Conservation (phyloP, 192 early-diverging fungal species). For the Entophlyctis helioformis region DNA sequence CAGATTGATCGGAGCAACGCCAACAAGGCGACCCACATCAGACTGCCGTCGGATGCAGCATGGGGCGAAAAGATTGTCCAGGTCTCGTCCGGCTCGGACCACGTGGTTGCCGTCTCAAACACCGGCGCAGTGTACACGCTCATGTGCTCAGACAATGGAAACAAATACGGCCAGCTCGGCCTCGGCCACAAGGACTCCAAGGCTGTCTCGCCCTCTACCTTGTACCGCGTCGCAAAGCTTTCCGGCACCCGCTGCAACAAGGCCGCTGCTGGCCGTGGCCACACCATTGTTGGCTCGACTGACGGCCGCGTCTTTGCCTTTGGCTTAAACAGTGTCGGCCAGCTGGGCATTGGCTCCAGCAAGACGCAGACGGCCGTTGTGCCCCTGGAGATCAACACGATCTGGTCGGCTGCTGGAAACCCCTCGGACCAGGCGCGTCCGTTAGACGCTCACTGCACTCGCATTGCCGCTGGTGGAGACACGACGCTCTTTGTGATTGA, state of each 20-base stretch:
- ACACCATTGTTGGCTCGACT: slow-evolving; percentile 11
- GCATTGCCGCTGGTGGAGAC: slow-evolving; percentile 28
- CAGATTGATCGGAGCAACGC: neutral
- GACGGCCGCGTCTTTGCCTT: slow-evolving; percentile 26
- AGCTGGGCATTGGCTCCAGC: neutral
- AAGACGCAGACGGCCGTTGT: neutral
- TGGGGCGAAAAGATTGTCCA: slow-evolving; percentile 4
- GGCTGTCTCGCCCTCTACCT: neutral
- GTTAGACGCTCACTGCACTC: slow-evolving; percentile 4
- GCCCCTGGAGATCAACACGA: slow-evolving; percentile 4
- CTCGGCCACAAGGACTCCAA: neutral
- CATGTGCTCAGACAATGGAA: neutral
- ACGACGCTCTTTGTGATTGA: slow-evolving; percentile 21
- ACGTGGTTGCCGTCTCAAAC: slow-evolving; percentile 17
- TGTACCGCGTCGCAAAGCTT: slow-evolving; percentile 1
- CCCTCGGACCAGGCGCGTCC: neutral
- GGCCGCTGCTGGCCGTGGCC: slow-evolving; percentile 18
- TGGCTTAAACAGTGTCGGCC: slow-evolving; percentile 21
- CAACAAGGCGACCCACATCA: neutral
- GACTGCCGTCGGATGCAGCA: neutral
- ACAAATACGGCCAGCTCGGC: slow-evolving; percentile 15
- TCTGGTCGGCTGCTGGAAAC: neutral
- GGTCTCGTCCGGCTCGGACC: slow-evolving; percentile 13
- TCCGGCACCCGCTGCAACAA: slow-evolving; percentile 1
- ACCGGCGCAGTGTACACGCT: slow-evolving; percentile 12